These are phyloP conservation scores for Letharia columbiana DNA, from an alignment of 495 filamentous ascomycete genomes.

Conservation along the genomic window DNA sequence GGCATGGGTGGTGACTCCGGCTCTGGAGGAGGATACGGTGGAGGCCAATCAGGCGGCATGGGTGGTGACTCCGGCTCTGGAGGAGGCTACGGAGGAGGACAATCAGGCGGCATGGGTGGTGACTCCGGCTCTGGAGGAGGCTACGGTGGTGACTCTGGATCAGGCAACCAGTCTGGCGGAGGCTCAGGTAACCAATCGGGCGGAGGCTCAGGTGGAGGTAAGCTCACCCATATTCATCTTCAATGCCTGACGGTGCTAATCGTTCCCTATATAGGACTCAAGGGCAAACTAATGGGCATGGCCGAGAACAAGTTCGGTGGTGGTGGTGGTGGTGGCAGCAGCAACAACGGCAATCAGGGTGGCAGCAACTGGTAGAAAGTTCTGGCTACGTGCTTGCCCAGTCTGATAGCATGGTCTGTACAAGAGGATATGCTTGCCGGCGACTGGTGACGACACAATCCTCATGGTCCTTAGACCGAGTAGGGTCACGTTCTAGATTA, in stretches of 20 bases:
- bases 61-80: conserved; percentile 13
- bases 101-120: conserved; percentile 11
- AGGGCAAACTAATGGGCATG: conserved; percentile 13
- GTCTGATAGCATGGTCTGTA: not conserved
- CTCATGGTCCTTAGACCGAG: not conserved
- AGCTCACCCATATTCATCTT: not conserved
- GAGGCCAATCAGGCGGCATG: conserved; percentile 10
- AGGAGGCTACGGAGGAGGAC: conserved; percentile 21
- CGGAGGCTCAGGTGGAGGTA: conserved; percentile 8
- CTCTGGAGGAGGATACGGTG: conserved; percentile 15
- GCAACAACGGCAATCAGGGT: not conserved
- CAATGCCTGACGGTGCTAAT: not conserved
- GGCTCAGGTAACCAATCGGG: conserved; percentile 6
- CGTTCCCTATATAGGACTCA: not conserved
- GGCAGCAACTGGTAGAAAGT: conserved; percentile 12
- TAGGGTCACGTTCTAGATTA: conserved; percentile 4
- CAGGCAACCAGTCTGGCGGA: not conserved
- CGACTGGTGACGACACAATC: not conserved
- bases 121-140: conserved; percentile 19
- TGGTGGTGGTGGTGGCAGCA: not conserved
- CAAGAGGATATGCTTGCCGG: conserved; percentile 2
- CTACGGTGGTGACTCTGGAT: conserved; percentile 11
- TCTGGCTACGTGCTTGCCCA: not conserved
- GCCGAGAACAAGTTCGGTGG: not conserved
- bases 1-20: conserved; percentile 19